A percentile compares a stretch with the other conserved stretches of the same genome.
Evolutionary conservation across 495 filamentous ascomycete genomes (phyloP).

Genomic region (Penicillium diatomitis): DNA sequence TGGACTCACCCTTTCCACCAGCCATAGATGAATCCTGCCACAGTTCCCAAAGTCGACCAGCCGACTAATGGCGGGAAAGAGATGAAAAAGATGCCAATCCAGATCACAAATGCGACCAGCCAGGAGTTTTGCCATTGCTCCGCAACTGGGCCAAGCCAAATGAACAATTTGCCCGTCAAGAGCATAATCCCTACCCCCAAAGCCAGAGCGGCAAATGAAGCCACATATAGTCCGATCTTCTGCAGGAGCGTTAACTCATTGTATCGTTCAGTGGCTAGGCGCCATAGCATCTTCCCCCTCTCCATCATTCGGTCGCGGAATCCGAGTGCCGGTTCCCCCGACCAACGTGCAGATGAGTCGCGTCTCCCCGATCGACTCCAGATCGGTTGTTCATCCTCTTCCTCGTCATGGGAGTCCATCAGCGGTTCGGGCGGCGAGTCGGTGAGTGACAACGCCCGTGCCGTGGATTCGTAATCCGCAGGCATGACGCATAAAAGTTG

Average conservation of each 20-base stretch:
- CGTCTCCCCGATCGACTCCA: constrained; percentile 32
- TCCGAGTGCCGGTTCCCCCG: constrained; percentile 16
- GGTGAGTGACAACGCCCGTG: constrained; percentile 55
- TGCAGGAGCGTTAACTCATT: constrained; percentile 51
- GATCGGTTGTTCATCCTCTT: constrained; percentile 35
- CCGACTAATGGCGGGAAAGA: constrained; percentile 90
- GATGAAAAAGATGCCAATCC: constrained; percentile 63
- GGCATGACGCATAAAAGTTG: constrained; percentile 29
- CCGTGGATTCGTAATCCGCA: constrained; percentile 53
- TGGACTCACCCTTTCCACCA: constrained; percentile 64
- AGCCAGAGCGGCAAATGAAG: constrained; percentile 37
- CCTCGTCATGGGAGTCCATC: constrained; percentile 19
- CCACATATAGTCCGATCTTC: constrained; percentile 45
- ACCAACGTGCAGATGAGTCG: constrained; percentile 20
- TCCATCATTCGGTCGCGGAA: constrained; percentile 39
- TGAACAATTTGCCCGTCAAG: constrained; percentile 70
- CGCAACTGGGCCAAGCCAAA: constrained; percentile 58
- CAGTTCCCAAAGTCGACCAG: constrained; percentile 77
- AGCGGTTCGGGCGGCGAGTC: constrained; percentile 38
- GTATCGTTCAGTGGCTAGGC: constrained; percentile 31
- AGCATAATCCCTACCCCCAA: constrained; percentile 58
- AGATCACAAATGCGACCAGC: constrained; percentile 72
- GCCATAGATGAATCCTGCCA: constrained; percentile 89
- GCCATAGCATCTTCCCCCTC: constrained; percentile 22
- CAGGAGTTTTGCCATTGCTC: constrained; percentile 58